These are phyloP conservation scores for Exutisphaerella laricina DNA, from an alignment of 2,329 filamentous ascomycete species.

Conservation along the genomic window DNA sequence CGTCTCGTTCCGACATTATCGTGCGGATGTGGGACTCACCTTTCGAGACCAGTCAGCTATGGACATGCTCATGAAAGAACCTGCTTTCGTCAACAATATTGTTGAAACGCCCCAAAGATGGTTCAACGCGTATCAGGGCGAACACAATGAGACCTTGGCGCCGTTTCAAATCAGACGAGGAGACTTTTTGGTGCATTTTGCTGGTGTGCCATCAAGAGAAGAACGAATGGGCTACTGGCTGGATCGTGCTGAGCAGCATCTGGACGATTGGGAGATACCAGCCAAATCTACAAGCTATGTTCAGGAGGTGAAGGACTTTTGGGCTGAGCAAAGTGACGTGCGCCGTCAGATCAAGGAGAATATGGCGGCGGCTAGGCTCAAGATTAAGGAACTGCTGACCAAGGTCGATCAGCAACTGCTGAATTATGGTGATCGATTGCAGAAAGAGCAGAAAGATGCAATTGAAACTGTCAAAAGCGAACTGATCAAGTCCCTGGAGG, in stretches of 20 bases:
- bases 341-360: constrained; percentile 23
- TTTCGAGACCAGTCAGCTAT: constrained; percentile 42
- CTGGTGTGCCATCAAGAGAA: constrained; percentile 34
- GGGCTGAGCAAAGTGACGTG: constrained; percentile 29
- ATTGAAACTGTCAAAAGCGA: constrained; percentile 27
- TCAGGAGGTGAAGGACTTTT: constrained; percentile 35
- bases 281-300: constrained; percentile 35
- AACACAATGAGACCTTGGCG: constrained; percentile 35
- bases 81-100: constrained; percentile 31
- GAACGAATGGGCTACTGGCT: constrained; percentile 37
- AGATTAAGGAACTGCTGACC: constrained; percentile 23
- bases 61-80: constrained; percentile 34
- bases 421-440: constrained; percentile 29
- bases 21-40: constrained; percentile 31
- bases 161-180: constrained; percentile 37
- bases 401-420: constrained; percentile 24
- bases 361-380: constrained; percentile 19
- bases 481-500: constrained; percentile 26
- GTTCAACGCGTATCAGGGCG: constrained; percentile 42
- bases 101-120: constrained; percentile 39
- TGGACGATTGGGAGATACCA: constrained; percentile 38
- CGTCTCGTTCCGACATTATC: constrained; percentile 37
- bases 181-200: constrained; percentile 43
- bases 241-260: constrained; percentile 34
- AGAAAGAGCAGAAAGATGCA: constrained; percentile 20